Evolutionary conservation across 768 basidiomycete genomes (phyloP).

Genomic region (Rhodotorula diobovata): DNA sequence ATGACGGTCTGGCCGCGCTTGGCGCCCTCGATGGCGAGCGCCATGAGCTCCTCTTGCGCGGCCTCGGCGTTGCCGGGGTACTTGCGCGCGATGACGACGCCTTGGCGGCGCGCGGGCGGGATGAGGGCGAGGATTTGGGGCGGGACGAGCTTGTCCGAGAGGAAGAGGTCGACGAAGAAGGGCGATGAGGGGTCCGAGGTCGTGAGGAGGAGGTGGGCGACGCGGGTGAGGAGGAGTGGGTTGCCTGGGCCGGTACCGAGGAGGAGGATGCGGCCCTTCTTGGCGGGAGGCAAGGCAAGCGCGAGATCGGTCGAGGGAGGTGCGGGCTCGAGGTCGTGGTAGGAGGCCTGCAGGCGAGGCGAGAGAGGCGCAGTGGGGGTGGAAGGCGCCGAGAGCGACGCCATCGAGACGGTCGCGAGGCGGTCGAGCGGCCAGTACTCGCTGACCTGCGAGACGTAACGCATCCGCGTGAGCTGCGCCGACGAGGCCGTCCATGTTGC

Average conservation of each 20-base stretch:
- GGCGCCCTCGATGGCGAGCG: conserved; percentile 78
- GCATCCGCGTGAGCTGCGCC: conserved; percentile 59
- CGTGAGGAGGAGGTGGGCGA: conserved; percentile 75
- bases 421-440: conserved; percentile 88
- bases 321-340: conserved; percentile 24
- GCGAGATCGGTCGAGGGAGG: not conserved
- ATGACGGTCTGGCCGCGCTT: conserved; percentile 75
- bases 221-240: conserved; percentile 81
- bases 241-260: conserved; percentile 95
- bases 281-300: not conserved
- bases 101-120: conserved; percentile 54
- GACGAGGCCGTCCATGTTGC: conserved; percentile 14
- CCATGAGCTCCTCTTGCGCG: conserved; percentile 92
- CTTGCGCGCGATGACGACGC: conserved; percentile 86
- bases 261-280: conserved; percentile 70
- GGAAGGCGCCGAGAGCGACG: conserved; percentile 58
- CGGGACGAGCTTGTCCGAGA: conserved; percentile 95
- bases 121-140: conserved; percentile 78
- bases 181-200: conserved; percentile 49
- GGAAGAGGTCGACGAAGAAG: conserved; percentile 56
- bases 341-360: conserved; percentile 67
- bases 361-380: conserved; percentile 77
- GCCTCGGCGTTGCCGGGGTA: conserved; percentile 96
- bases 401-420: conserved; percentile 61
- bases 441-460: conserved; percentile 88